A percentile compares a stretch with the other conserved stretches of the same genome.
phyloP scores from a whole-genome alignment of 129 eudicot species.

The Helianthus annuus region HanXRQr2.0-SUNRISE NC_035442.2:176275337-176275836 shows the following conservation, averaged over 20 bases:
- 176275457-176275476: slow-evolving; percentile 69
- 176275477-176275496: slow-evolving; percentile 86
- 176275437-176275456: slow-evolving; percentile 69
- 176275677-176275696: not conserved
- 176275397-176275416: slow-evolving; percentile 81
- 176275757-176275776: too few relatives aligned
- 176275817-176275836: not conserved
- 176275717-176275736: too few relatives aligned
- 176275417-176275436: slow-evolving; percentile 70
- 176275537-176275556: slow-evolving; percentile 4
- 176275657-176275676: not conserved
- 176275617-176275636: too few relatives aligned
- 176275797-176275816: too few relatives aligned
- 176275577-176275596: not conserved
- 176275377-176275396: slow-evolving; percentile 65
- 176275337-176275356: not conserved
- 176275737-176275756: too few relatives aligned
- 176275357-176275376: not conserved
- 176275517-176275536: slow-evolving; percentile 33
- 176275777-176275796: too few relatives aligned
- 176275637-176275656: too few relatives aligned
- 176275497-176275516: slow-evolving; percentile 81
- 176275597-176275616: too few relatives aligned
- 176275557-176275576: slow-evolving; percentile 19
- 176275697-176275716: not conserved